Percentiles rank a stretch among this genome's conserved stretches.
Evolutionary conservation across 805 yeast genomes (phyloP).

Genomic region (Cyberlindnera meyerae): DNA sequence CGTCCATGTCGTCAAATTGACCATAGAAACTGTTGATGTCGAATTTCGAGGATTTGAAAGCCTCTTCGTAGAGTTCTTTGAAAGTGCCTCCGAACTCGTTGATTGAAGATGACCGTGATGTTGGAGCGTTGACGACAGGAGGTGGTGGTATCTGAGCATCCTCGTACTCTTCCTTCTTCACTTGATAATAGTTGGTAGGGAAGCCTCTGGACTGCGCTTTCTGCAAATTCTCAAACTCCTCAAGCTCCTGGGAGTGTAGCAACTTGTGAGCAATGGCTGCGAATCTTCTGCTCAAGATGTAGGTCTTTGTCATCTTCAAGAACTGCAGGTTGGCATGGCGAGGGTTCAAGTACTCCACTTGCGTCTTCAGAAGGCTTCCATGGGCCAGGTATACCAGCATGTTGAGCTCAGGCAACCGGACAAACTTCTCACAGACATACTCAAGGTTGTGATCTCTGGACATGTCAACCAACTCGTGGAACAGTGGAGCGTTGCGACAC

Average conservation of each 20-base stretch:
- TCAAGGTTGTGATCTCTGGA: no score
- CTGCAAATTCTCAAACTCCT: no score
- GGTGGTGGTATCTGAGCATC: no score
- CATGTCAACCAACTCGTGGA: no score
- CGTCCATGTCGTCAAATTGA: not conserved
- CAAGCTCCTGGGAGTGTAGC: no score
- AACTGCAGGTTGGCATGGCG: not conserved
- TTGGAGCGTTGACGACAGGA: no score
- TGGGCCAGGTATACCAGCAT: not conserved
- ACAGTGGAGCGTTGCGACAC: no score
- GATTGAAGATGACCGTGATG: no score
- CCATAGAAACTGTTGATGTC: not conserved
- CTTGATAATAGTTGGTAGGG: no score
- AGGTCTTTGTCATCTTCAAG: slow-evolving; percentile 1
- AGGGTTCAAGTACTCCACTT: not conserved
- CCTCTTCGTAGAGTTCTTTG: slow-evolving; percentile 1
- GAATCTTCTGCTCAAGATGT: slow-evolving; percentile 1
- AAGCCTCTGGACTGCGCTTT: no score
- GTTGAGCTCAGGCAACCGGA: not conserved
- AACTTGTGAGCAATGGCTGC: not conserved
- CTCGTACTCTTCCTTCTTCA: no score
- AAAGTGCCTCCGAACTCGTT: not conserved
- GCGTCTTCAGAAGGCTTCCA: not conserved
- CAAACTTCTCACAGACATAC: no score
- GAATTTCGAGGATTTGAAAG: not conserved